Conservation (phyloP, 1,284 basidiomycete species). For the Ceratobasidium sp. region DNA sequence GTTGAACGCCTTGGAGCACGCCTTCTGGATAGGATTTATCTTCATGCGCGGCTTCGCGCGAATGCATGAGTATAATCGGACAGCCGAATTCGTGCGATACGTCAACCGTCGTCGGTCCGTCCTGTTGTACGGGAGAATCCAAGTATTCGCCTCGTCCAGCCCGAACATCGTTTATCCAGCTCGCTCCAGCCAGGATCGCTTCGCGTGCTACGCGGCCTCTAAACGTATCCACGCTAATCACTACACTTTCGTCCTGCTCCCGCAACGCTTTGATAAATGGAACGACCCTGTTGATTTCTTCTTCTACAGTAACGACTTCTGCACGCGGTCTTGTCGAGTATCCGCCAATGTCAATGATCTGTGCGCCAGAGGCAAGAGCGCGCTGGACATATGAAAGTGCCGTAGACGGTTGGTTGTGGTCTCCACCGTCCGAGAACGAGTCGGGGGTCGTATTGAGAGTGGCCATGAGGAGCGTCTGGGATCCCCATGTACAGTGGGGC, state of each 20-base stretch:
- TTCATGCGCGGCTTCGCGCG: constrained; percentile 76
- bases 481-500: constrained; percentile 42
- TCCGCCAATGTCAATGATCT: constrained; percentile 92
- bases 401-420: constrained; percentile 53
- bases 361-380: constrained; percentile 64
- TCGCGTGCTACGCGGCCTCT: constrained; percentile 80
- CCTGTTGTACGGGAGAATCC: not conserved
- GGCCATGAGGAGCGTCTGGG: constrained; percentile 82
- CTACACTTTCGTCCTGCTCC: constrained; percentile 50
- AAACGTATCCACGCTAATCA: constrained; percentile 94
- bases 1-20: constrained; percentile 73
- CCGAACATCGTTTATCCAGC: constrained; percentile 94
- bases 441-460: constrained; percentile 96
- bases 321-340: constrained; percentile 90
- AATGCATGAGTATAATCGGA: constrained; percentile 92
- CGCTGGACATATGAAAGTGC: constrained; percentile 60
- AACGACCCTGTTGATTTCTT: constrained; percentile 79
- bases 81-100: constrained; percentile 66
- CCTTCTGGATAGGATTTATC: constrained; percentile 72
- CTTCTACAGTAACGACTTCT: constrained; percentile 67
- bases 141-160: constrained; percentile 68
- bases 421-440: constrained; percentile 92
- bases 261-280: constrained; percentile 68
- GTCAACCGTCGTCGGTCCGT: constrained; percentile 63
- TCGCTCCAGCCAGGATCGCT: constrained; percentile 83